A percentile compares a stretch with the other conserved stretches of the same genome.
Evolutionary conservation across 257 asterid genomes (phyloP).

Genomic region (Solanum dulcamara): DNA sequence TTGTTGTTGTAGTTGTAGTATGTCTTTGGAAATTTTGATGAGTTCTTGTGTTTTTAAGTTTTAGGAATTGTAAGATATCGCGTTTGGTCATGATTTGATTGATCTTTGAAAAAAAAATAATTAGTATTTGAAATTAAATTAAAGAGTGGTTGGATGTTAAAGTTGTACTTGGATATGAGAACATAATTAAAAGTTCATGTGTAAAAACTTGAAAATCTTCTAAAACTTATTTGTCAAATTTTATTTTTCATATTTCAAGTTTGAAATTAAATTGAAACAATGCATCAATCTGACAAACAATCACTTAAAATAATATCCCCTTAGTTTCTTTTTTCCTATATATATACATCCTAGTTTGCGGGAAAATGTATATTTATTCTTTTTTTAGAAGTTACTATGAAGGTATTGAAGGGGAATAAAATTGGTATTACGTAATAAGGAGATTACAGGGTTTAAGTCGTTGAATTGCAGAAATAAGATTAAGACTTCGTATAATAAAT

Average conservation of each 20-base stretch:
- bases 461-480: too few species aligned
- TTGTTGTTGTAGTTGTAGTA: too few species aligned
- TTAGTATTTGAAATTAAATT: too few species aligned
- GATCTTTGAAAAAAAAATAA: too few species aligned
- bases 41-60: too few species aligned
- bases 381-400: not conserved
- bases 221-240: not conserved
- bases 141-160: not conserved
- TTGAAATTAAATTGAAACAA: not conserved
- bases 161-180: not conserved
- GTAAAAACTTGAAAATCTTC: too few species aligned
- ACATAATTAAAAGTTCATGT: not conserved
- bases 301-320: not conserved
- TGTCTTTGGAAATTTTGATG: too few species aligned
- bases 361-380: not conserved
- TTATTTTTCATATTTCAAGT: not conserved
- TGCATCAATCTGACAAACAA: not conserved
- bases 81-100: too few species aligned
- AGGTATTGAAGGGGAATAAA: not conserved
- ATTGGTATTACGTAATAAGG: too few species aligned
- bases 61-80: too few species aligned
- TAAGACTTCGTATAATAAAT: accelerated
- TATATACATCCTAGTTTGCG: not conserved
- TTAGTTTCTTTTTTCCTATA: not conserved
- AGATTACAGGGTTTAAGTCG: not conserved